These are phyloP conservation scores for Salvia splendens DNA, from an alignment of 257 asterid species.

Conservation along the genomic window DNA sequence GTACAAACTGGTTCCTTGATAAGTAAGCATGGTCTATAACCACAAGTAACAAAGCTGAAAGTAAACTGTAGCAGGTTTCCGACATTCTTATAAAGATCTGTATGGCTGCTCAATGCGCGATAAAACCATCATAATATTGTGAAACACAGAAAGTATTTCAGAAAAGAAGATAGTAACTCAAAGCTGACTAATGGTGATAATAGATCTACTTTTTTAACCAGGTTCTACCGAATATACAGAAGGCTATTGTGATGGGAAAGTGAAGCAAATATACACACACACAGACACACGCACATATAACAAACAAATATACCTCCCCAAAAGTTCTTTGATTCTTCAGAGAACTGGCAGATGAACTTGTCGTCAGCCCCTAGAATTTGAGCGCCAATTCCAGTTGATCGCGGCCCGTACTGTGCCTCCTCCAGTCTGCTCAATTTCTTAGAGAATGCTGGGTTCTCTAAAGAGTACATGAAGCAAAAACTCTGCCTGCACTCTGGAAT, in stretches of 20 bases:
- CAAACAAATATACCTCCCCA: conserved; percentile 74
- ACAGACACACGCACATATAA: neutral
- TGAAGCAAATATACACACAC: neutral
- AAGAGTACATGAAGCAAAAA: conserved; percentile 95
- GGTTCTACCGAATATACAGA: neutral
- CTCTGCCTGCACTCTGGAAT: conserved; percentile 97
- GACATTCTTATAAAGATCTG: neutral
- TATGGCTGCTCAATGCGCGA: neutral
- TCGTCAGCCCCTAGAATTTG: conserved; percentile 97
- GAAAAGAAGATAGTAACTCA: neutral
- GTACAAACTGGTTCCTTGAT: conserved; percentile 20
- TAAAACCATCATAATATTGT: conserved; percentile 5
- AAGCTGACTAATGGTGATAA: neutral
- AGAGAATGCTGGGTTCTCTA: conserved; percentile 80
- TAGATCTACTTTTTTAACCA: conserved; percentile 1
- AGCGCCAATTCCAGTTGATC: conserved; percentile 95
- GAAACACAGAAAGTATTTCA: neutral
- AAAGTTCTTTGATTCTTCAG: conserved; percentile 71
- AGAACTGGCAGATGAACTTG: conserved; percentile 86
- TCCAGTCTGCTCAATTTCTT: conserved; percentile 62
- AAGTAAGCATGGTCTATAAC: conserved; percentile 16
- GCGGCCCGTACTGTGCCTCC: conserved; percentile 62
- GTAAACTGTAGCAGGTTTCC: neutral
- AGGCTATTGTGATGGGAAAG: neutral
- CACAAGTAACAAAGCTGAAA: neutral